Evolutionary conservation across 2,329 filamentous ascomycete genomes (phyloP), one percentile per base, ranked within the genome.

Genomic region (Monosporascus sp.): DNA sequence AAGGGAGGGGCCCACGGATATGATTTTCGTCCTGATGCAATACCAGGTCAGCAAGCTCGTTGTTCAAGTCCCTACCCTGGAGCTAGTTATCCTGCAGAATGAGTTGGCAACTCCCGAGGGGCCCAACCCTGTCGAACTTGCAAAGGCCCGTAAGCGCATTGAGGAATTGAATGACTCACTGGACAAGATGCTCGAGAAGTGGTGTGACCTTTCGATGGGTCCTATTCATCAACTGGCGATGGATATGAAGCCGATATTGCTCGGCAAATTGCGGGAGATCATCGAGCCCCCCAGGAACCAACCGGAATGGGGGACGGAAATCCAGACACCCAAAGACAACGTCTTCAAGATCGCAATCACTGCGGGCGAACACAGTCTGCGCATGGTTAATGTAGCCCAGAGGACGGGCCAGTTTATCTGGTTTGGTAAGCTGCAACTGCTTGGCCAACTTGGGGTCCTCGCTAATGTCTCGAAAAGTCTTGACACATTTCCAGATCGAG

Each of bases 1-100:
- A 14, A 76, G 76, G 20, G 78, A 82, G 2, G 80, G 80, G 0
- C 80, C 81, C 3, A 85, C 81, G 0, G 81, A 85, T 55, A 85
- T 85, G 81, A 78, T 79, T 1, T 82, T 82, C 55, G 75, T 75
- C 55, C 60, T 84, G 35, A 66, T 82, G 9, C 68, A 72, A 5
- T 78, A 76, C 65, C 76, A 78, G 48, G 70, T 84, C 3, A 74
- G 74, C 44, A 73, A 73, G 37, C 78, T 81, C 54, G 69, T 83
- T 53, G 65, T 78, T 20, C 74, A 78, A 14, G 72, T 68, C 0
- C 74, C 76, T 1, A 74, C 73, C 1, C 69, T 82, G 26, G 80
- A 84, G 56, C 68, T 73, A 9, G 72, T 80, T 18, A 68, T 82
- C 20, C 63, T 82, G 51, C 71, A 76, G 17, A 72, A 75, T 26